Conservation (phyloP, 192 early-diverging fungal genomes). For the Umbelopsis vinacea region DNA sequence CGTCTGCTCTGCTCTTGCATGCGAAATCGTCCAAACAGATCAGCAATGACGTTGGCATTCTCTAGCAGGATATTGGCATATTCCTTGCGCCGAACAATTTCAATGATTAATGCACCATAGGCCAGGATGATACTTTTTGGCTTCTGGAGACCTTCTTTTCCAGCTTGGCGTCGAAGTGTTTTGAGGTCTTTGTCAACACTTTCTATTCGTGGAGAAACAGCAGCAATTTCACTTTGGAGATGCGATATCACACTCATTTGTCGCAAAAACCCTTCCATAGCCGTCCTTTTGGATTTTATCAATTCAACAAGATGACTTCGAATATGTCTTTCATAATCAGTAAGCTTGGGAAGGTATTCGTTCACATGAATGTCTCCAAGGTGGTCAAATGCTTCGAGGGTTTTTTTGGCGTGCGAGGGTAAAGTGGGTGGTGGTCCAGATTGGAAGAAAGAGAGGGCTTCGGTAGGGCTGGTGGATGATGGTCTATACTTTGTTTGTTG, state of each 20-base stretch:
- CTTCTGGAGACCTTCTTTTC: slow-evolving; percentile 43
- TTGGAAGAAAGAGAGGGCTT: background rate
- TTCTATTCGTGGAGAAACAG: slow-evolving; percentile 24
- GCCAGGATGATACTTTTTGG: slow-evolving; percentile 50
- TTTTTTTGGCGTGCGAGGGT: slow-evolving; percentile 32
- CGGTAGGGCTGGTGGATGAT: background rate
- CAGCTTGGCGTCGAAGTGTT: slow-evolving; percentile 34
- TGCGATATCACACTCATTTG: slow-evolving; percentile 36
- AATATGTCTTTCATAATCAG: slow-evolving; percentile 24
- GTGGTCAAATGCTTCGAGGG: slow-evolving; percentile 50
- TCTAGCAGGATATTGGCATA: slow-evolving; percentile 41
- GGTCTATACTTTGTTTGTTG: background rate
- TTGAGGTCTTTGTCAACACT: slow-evolving; percentile 11
- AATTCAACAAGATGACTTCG: slow-evolving; percentile 22
- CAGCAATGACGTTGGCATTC: slow-evolving; percentile 31
- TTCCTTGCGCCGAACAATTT: slow-evolving; percentile 57
- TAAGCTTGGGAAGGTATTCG: slow-evolving; percentile 47
- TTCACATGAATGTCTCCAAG: slow-evolving; percentile 48
- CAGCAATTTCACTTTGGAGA: slow-evolving; percentile 35
- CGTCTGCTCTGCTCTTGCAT: slow-evolving; percentile 33
- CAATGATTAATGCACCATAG: slow-evolving; percentile 51
- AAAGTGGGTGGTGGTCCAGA: slow-evolving; percentile 6
- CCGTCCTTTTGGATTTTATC: slow-evolving; percentile 16
- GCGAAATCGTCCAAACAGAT: slow-evolving; percentile 27
- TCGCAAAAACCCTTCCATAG: slow-evolving; percentile 28